A percentile compares a stretch with the other conserved stretches of the same genome.
Conservation (phyloP, 768 basidiomycete species). For the Hemileccinum rubropunctum region DNA sequence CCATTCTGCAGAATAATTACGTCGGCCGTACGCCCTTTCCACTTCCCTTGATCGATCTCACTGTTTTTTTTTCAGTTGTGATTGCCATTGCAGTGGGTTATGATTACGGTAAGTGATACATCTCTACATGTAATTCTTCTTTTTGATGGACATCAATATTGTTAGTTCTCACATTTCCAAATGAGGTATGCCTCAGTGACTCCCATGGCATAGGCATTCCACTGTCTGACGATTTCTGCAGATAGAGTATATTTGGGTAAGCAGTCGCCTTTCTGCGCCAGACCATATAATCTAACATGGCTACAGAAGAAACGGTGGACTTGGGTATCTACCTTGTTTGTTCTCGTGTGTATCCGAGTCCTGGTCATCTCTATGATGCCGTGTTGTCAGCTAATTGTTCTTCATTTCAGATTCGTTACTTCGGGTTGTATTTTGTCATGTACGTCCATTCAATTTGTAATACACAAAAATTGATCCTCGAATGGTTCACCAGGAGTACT, state of each 20-base stretch:
- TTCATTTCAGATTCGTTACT: neutral
- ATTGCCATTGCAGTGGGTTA: neutral
- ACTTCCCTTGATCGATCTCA: neutral
- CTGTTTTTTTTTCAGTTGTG: neutral
- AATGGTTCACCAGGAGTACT: too few relatives aligned
- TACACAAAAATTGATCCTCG: too few relatives aligned
- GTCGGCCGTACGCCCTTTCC: neutral
- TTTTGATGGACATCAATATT: neutral
- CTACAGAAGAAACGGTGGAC: neutral
- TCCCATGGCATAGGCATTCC: neutral
- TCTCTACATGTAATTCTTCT: too few relatives aligned
- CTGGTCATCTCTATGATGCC: neutral
- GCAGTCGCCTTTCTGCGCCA: neutral
- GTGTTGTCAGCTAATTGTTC: neutral
- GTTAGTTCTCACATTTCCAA: neutral
- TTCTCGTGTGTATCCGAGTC: neutral
- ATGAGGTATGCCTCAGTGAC: neutral
- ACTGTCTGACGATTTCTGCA: neutral
- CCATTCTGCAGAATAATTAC: neutral
- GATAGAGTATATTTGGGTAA: constrained; percentile 5
- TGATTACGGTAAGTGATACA: neutral
- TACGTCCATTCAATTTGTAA: too few relatives aligned
- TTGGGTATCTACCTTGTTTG: neutral
- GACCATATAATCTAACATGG: neutral
- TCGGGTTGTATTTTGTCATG: neutral